Evolutionary conservation across 768 basidiomycete species (phyloP).

Genomic region (Leccinellum rugosiceps): DNA sequence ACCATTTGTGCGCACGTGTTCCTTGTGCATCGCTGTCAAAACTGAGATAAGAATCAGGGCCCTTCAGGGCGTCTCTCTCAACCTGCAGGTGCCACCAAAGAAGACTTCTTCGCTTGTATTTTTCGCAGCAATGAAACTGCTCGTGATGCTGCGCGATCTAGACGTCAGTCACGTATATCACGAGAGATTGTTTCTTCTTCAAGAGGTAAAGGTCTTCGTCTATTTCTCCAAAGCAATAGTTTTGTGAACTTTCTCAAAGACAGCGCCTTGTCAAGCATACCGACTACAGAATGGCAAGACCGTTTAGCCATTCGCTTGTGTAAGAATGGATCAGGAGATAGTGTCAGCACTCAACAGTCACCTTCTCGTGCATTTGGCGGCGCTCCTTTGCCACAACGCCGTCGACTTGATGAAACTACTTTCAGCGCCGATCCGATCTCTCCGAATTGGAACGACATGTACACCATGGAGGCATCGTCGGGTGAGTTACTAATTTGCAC

Average conservation of each 20-base stretch:
- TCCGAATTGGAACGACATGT: constrained; percentile 58
- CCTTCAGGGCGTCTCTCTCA: constrained; percentile 64
- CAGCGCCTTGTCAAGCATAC: constrained; percentile 56
- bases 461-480: constrained; percentile 48
- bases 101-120: constrained; percentile 76
- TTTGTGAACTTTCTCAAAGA: constrained; percentile 35
- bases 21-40: not conserved
- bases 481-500: constrained; percentile 18
- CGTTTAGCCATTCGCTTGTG: constrained; percentile 57
- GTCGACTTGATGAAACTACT: constrained; percentile 38
- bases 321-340: constrained; percentile 18
- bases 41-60: constrained; percentile 43
- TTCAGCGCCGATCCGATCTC: constrained; percentile 15
- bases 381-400: constrained; percentile 42
- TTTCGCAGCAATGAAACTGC: constrained; percentile 54
- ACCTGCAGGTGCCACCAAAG: constrained; percentile 62
- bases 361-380: constrained; percentile 29
- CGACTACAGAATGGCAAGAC: constrained; percentile 79
- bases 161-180: constrained; percentile 72
- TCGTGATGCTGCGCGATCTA: constrained; percentile 57
- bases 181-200: constrained; percentile 78
- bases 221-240: not conserved
- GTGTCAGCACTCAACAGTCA: constrained; percentile 8
- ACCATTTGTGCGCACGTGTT: constrained; percentile 58
- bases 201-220: constrained; percentile 39